A percentile compares a stretch with the other conserved stretches of the same genome.
Evolutionary conservation across 1,139 yeast genomes (phyloP).

Genomic region (Scheffersomyces lignicola): DNA sequence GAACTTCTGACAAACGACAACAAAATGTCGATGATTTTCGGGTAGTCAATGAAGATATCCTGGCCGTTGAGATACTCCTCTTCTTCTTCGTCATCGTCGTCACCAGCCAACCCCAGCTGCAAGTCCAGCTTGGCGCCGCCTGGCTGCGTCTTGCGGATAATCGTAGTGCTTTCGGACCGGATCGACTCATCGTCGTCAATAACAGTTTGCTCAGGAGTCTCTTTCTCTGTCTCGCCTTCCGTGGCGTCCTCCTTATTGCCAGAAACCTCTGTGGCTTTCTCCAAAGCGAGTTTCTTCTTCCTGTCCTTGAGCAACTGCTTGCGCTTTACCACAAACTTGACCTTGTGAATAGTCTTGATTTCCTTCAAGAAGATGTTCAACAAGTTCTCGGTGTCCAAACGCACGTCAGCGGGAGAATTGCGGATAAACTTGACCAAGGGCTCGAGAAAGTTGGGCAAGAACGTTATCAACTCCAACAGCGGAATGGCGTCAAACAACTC

Average conservation of each 20-base stretch:
- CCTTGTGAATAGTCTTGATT: constrained; percentile 69
- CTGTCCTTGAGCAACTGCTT: constrained; percentile 24
- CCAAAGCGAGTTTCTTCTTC: constrained; percentile 7
- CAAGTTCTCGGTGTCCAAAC: constrained; percentile 80
- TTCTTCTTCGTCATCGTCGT: constrained; percentile 16
- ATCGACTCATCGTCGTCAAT: constrained; percentile 22
- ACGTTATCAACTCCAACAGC: constrained; percentile 81
- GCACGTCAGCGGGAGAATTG: constrained; percentile 83
- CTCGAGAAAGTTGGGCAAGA: constrained; percentile 84
- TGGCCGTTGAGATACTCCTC: constrained; percentile 75
- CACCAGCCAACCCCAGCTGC: background rate
- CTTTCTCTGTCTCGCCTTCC: constrained; percentile 1
- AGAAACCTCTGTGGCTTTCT: constrained; percentile 8
- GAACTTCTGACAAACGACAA: constrained; percentile 69
- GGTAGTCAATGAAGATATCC: constrained; percentile 78
- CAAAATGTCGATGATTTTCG: constrained; percentile 76
- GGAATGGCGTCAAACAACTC: constrained; percentile 90
- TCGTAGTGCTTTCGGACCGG: constrained; percentile 21
- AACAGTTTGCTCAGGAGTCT: constrained; percentile 2
- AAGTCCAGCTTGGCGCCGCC: background rate
- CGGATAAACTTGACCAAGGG: constrained; percentile 81
- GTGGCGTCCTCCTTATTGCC: constrained; percentile 11
- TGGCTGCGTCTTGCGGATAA: constrained; percentile 14
- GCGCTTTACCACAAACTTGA: constrained; percentile 52
- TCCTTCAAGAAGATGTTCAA: constrained; percentile 78